These are phyloP conservation scores for Eucalyptus globulus DNA, from an alignment of 345 rosid genomes.

Conservation along the genomic window DNA sequence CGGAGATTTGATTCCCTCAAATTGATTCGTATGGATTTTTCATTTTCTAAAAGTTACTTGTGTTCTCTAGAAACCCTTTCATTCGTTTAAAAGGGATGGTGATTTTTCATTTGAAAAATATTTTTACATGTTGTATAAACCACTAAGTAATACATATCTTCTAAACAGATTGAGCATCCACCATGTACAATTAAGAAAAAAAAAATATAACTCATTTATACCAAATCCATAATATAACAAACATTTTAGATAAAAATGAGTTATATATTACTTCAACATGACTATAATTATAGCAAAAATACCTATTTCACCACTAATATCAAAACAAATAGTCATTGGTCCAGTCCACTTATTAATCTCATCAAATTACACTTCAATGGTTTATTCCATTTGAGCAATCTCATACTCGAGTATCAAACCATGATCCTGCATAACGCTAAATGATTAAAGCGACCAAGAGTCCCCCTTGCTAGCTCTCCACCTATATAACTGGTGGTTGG, in stretches of 20 bases:
- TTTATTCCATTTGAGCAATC: neutral
- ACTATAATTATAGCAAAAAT: neutral
- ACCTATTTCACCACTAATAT: neutral
- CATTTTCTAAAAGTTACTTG: no score
- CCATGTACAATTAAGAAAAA: no score
- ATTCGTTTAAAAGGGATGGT: no score
- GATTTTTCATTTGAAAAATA: no score
- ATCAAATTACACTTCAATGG: no score
- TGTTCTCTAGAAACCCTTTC: no score
- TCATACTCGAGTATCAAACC: neutral
- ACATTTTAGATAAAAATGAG: neutral
- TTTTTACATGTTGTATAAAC: no score
- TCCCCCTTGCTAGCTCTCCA: neutral
- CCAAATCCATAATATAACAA: neutral
- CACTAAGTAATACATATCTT: neutral
- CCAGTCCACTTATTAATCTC: neutral
- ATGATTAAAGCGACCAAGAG: neutral
- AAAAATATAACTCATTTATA: no score
- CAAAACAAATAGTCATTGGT: neutral
- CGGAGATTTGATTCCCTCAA: neutral
- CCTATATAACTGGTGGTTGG: neutral
- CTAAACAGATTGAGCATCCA: neutral
- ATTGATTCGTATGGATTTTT: no score
- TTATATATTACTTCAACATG: no score
- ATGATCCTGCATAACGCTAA: neutral